Evolutionary conservation across 2,329 filamentous ascomycete genomes (phyloP), one percentile per base, ranked within the genome.

Genomic region (Colletotrichum cuscutae): DNA sequence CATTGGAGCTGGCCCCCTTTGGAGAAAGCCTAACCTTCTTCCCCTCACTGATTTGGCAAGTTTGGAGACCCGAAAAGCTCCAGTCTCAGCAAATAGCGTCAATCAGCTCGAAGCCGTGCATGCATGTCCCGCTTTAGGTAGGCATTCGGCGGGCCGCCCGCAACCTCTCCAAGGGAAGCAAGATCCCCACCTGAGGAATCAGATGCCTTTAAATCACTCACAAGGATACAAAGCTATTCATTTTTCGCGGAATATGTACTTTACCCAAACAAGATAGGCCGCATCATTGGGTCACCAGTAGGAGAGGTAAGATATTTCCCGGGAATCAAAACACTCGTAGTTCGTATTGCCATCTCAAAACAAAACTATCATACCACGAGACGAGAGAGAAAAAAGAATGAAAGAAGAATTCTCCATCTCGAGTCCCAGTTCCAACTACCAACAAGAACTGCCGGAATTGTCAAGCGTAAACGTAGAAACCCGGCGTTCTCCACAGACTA

Each of bases 301-400:
- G 7, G 1, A 37, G 5, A 15, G 9, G 12, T 8, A 9, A 28
- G 7, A 37, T 1, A 19, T 4, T n/a, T 65, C 53, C 65, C 69
- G 69, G 69, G 59, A 69, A 59, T 69, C 56, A 58, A 64, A 52
- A 22, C 37, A 72, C 30, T 64, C 59, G 53, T 72, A 59, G 53
- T 60, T 63, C 61, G 46, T 63, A 35, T 32, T 54, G 12, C 28
- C 53, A 28, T 37, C 68, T 64, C 58, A 60, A 30, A 61, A 67
- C 63, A 61, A 63, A 68, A 71, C 59, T 60, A 72, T 64, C 24
- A 54, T 46, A 68, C 65, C 46, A 56, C 65, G 57, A 68, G 65
- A 64, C 19, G n/a, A n/a, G 30, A 13, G 24, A 15, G 11, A 26
- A 26, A 26, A 24, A 19, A 12, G 52, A 53, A 53, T 19, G 1